Evolutionary conservation across 331 rosid species (phyloP).

Genomic region (Malus hybrid): DNA sequence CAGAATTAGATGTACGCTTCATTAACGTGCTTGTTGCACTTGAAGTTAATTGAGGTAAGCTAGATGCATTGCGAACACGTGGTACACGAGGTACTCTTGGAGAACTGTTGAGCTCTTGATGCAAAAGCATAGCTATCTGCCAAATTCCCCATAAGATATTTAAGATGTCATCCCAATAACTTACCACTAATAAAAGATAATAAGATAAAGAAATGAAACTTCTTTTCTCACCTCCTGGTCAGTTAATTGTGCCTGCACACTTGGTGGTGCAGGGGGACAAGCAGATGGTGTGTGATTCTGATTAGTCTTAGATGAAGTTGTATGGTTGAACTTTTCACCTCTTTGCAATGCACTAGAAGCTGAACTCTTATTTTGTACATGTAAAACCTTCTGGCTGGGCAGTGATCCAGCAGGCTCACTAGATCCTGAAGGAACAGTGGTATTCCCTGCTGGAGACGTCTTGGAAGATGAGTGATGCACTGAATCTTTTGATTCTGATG

Average conservation of each 20-base stretch:
- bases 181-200: neutral
- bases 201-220: conserved; percentile 1
- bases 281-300: conserved; percentile 50
- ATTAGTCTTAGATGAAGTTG: conserved; percentile 63
- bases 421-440: conserved; percentile 32
- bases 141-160: neutral
- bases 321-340: conserved; percentile 65
- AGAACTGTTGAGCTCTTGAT: conserved; percentile 96
- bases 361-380: conserved; percentile 50
- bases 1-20: conserved; percentile 65
- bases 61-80: conserved; percentile 72
- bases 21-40: conserved; percentile 66
- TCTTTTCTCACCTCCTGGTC: conserved; percentile 82
- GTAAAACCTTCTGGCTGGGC: conserved; percentile 52
- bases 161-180: conserved; percentile 14
- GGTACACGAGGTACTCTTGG: conserved; percentile 99
- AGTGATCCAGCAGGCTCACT: conserved; percentile 41
- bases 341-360: conserved; percentile 49
- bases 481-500: conserved; percentile 50
- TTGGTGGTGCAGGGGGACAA: conserved; percentile 52
- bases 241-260: conserved; percentile 61
- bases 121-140: conserved; percentile 89
- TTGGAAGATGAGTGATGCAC: conserved; percentile 41
- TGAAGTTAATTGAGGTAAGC: conserved; percentile 77
- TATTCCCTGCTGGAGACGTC: conserved; percentile 32